A percentile compares a stretch with the other conserved stretches of the same genome.
Evolutionary conservation across 2,329 filamentous ascomycete genomes (phyloP).

Genomic region (Ophiocordyceps camponoti-floridani): DNA sequence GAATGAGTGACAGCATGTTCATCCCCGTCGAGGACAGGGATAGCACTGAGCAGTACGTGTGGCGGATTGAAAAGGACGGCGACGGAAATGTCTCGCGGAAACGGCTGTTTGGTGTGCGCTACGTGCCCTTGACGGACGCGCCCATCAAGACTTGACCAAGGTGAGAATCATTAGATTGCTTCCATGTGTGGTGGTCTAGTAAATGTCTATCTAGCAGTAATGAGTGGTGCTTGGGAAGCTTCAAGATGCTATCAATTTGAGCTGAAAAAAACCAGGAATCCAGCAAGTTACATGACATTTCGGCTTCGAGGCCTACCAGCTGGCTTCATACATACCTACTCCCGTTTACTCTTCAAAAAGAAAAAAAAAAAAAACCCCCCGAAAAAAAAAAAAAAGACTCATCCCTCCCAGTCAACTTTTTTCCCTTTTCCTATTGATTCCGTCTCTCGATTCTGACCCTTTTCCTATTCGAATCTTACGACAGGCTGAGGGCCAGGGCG

Average conservation of each 20-base stretch:
- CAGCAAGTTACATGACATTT: background rate
- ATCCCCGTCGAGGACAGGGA: slow-evolving; percentile 46
- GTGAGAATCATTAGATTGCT: no score
- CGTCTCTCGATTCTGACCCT: background rate
- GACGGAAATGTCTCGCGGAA: slow-evolving; percentile 41
- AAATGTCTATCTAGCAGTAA: background rate
- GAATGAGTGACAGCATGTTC: slow-evolving; percentile 37
- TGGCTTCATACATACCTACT: background rate
- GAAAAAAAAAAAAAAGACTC: background rate
- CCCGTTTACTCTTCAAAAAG: background rate
- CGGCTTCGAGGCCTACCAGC: background rate
- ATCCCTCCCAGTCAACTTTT: background rate
- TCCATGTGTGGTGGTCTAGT: no score
- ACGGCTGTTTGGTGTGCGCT: slow-evolving; percentile 52
- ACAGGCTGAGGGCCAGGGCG: slow-evolving; percentile 1
- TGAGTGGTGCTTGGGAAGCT: background rate
- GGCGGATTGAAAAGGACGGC: slow-evolving; percentile 54
- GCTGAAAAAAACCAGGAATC: background rate
- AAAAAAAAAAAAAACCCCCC: background rate
- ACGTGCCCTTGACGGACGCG: slow-evolving; percentile 61
- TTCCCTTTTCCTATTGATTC: background rate
- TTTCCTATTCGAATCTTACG: background rate
- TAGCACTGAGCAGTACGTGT: slow-evolving; percentile 44
- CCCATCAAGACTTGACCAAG: slow-evolving; percentile 15
- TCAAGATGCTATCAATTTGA: background rate